phyloP scores from a whole-genome alignment of 1,284 basidiomycete species.

The Papiliotrema laurentii region DNA sequence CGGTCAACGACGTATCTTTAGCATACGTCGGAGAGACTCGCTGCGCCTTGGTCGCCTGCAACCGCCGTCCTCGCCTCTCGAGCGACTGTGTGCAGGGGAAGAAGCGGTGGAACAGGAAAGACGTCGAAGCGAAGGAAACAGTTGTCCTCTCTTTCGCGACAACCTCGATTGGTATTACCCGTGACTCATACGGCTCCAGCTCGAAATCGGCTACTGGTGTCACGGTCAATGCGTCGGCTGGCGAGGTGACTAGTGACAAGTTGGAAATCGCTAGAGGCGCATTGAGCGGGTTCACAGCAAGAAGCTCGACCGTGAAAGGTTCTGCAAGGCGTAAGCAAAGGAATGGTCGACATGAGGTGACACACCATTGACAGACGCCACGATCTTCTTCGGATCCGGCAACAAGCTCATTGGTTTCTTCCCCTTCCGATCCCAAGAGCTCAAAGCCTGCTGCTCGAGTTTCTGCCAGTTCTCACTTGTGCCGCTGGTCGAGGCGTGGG shows the following conservation, averaged over 20 bases:
- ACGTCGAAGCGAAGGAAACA: conserved; percentile 32
- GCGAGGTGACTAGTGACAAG: conserved; percentile 19
- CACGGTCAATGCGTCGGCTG: conserved; percentile 9
- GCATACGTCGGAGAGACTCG: conserved; percentile 47
- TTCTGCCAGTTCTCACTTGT: conserved; percentile 18
- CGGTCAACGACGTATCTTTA: conserved; percentile 42
- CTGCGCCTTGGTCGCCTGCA: conserved; percentile 48
- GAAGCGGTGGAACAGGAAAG: conserved; percentile 49
- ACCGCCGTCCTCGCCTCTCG: conserved; percentile 42
- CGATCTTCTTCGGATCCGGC: conserved; percentile 19
- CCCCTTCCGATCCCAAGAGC: conserved; percentile 39
- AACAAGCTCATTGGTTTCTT: conserved; percentile 35
- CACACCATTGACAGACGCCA: conserved; percentile 39
- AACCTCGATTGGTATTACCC: conserved; percentile 34
- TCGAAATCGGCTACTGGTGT: conserved; percentile 28
- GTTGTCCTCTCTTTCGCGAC: conserved; percentile 18
- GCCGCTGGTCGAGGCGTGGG: conserved; percentile 16
- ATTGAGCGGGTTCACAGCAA: conserved; percentile 50
- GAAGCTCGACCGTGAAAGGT: conserved; percentile 45
- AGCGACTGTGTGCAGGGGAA: conserved; percentile 48
- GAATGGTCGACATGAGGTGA: neutral
- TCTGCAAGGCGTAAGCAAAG: conserved; percentile 25
- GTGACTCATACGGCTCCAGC: conserved; percentile 44
- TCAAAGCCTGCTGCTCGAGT: conserved; percentile 29
- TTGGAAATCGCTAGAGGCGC: conserved; percentile 31